These are phyloP conservation scores for Fragilaria radians DNA, from an alignment of 108 stramenopile genomes.

Conservation along the genomic window DNA sequence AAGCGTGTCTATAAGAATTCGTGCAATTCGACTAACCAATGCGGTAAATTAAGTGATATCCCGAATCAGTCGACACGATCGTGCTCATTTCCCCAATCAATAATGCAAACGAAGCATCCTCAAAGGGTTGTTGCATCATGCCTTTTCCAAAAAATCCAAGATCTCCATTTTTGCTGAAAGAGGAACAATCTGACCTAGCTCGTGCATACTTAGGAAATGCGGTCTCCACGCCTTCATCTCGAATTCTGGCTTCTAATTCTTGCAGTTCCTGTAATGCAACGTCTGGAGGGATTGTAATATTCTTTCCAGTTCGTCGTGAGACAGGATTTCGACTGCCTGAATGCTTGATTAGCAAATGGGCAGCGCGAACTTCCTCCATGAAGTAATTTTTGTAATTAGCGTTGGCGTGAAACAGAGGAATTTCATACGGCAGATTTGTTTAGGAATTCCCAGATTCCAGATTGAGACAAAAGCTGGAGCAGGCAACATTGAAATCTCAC, in stretches of 20 bases:
- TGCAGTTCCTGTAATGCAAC: constrained; percentile 66
- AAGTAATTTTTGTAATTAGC: constrained; percentile 2
- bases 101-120: constrained; percentile 89
- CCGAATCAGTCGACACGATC: constrained; percentile 91
- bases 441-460: no score
- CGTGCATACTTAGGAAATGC: constrained; percentile 76
- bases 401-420: no score
- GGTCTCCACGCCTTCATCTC: constrained; percentile 44
- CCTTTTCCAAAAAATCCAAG: constrained; percentile 84
- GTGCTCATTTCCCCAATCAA: constrained; percentile 78
- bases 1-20: no score
- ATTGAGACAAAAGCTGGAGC: no score
- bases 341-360: constrained; percentile 96
- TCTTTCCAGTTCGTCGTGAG: constrained; percentile 73
- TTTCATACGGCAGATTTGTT: no score
- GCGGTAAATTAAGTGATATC: constrained; percentile 95
- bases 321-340: constrained; percentile 77
- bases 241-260: constrained; percentile 40
- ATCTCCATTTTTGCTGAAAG: constrained; percentile 70
- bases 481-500: no score
- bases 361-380: constrained; percentile 71
- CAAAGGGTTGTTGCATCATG: constrained; percentile 88
- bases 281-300: constrained; percentile 62
- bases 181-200: constrained; percentile 74
- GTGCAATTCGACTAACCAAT: no score